A percentile compares a stretch with the other conserved stretches of the same genome.
These are phyloP conservation scores for Entelexis sorbosivorans DNA, from an alignment of 1,139 yeast species.

Conservation along the genomic window DNA sequence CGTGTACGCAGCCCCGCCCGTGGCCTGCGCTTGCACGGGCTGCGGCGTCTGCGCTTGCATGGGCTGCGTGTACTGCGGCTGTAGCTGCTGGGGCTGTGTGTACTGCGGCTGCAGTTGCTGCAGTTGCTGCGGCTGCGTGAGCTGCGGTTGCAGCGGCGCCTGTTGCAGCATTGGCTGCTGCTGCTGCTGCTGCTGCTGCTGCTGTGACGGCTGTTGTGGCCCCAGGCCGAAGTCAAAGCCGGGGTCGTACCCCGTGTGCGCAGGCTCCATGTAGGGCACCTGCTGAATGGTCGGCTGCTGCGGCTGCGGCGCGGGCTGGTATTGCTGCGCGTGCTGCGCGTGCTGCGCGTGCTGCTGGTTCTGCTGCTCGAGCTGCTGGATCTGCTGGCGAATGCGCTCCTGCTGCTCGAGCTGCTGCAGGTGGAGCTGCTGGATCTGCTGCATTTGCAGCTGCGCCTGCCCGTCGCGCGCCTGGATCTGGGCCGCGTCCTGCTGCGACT, in stretches of 20 bases:
- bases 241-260: conserved; percentile 15
- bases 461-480: conserved; percentile 20
- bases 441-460: conserved; percentile 21
- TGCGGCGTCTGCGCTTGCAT: conserved; percentile 1
- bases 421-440: conserved; percentile 24
- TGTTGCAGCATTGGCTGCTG: conserved; percentile 4
- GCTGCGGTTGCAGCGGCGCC: conserved; percentile 7
- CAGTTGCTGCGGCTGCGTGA: conserved; percentile 3
- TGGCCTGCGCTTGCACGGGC: conserved; percentile 2
- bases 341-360: not conserved
- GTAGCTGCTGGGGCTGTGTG: conserved; percentile 4
- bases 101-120: conserved; percentile 2
- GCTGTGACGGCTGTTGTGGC: conserved; percentile 7
- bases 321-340: conserved; percentile 17
- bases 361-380: conserved; percentile 38
- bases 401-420: conserved; percentile 47
- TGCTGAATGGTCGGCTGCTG: conserved; percentile 9
- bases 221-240: conserved; percentile 11
- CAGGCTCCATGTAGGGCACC: conserved; percentile 2
- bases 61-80: conserved; percentile 9
- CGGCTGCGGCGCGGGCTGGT: conserved; percentile 1
- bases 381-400: conserved; percentile 39
- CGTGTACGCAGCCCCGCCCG: not conserved
- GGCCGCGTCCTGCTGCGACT: conserved; percentile 23
- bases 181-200: conserved; percentile 7